Percentiles rank a stretch among this genome's conserved stretches.
Evolutionary conservation across 2,329 filamentous ascomycete species (phyloP).

Genomic region (Botryotinia narcissicola): DNA sequence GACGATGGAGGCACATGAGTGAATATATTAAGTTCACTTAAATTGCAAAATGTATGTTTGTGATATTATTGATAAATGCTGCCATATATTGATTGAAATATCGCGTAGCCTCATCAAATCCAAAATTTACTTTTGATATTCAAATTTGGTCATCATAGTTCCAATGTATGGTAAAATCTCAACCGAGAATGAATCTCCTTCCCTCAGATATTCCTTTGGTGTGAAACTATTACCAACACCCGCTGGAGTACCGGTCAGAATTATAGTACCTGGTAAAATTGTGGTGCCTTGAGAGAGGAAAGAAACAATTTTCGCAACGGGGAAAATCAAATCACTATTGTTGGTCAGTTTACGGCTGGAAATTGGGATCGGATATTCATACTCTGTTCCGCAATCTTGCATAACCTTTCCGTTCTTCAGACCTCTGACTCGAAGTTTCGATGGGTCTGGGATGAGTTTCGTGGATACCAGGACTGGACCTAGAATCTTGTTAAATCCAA

Average conservation of each 20-base stretch:
- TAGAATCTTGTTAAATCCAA: slow-evolving; percentile 29
- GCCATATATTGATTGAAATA: neutral
- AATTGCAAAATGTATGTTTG: neutral
- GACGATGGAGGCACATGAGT: neutral
- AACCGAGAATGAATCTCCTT: slow-evolving; percentile 48
- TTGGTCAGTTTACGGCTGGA: neutral
- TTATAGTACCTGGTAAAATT: slow-evolving; percentile 44
- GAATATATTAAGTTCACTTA: neutral
- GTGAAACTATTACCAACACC: slow-evolving; percentile 38
- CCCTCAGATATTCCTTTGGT: slow-evolving; percentile 45
- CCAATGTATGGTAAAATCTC: slow-evolving; percentile 50
- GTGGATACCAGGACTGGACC: slow-evolving; percentile 50
- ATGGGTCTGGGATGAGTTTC: slow-evolving; percentile 43
- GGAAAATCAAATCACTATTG: slow-evolving; percentile 46
- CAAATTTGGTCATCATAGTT: slow-evolving; percentile 47
- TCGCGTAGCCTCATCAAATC: neutral
- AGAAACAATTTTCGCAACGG: slow-evolving; percentile 45
- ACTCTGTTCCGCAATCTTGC: slow-evolving; percentile 46
- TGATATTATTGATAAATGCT: neutral
- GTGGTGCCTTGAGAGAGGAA: slow-evolving; percentile 46
- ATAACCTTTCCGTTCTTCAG: slow-evolving; percentile 49
- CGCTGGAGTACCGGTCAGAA: slow-evolving; percentile 48
- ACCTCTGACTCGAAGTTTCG: slow-evolving; percentile 43
- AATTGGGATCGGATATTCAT: slow-evolving; percentile 24
- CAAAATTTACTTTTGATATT: slow-evolving; percentile 36